phyloP scores from a whole-genome alignment of 495 filamentous ascomycete species.

The Oidiodendron maius region DNA sequence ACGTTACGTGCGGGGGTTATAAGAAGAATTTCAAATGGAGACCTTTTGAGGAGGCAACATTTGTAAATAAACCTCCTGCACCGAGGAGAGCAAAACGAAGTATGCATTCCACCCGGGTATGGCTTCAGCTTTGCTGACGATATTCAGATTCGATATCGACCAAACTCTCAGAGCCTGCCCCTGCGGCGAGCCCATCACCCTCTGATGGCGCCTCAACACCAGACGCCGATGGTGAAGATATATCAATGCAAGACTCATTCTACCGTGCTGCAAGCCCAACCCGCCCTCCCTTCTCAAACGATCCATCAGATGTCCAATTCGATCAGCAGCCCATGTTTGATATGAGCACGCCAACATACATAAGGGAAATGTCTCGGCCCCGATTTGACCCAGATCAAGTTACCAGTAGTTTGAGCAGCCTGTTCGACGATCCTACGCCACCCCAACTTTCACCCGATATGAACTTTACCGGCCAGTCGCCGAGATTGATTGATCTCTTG shows the following conservation, averaged over 20 bases:
- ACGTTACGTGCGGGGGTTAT: slow-evolving; percentile 70
- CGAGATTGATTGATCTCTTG: slow-evolving; percentile 35
- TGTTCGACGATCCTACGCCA: slow-evolving; percentile 29
- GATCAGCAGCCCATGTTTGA: slow-evolving; percentile 21
- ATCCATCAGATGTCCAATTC: slow-evolving; percentile 14
- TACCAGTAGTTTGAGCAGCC: slow-evolving; percentile 23
- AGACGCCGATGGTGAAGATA: slow-evolving; percentile 12
- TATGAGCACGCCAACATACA: slow-evolving; percentile 20
- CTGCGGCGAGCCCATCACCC: slow-evolving; percentile 13
- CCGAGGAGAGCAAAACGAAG: slow-evolving; percentile 46
- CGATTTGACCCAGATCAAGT: slow-evolving; percentile 19
- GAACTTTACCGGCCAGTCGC: slow-evolving; percentile 33
- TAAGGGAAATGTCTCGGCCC: slow-evolving; percentile 17
- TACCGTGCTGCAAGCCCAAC: slow-evolving; percentile 17
- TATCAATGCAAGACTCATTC: slow-evolving; percentile 18
- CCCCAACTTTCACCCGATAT: slow-evolving; percentile 24
- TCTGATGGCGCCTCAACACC: slow-evolving; percentile 17
- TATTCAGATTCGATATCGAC: slow-evolving; percentile 10
- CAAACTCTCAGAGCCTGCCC: slow-evolving; percentile 13
- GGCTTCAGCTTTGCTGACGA: slow-evolving; percentile 6
- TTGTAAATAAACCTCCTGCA: slow-evolving; percentile 40
- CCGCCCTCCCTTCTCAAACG: slow-evolving; percentile 3
- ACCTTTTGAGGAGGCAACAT: slow-evolving; percentile 63
- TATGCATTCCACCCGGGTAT: slow-evolving; percentile 16
- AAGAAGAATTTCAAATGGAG: slow-evolving; percentile 85